phyloP scores from a whole-genome alignment of 805 yeast genomes.

The Metschnikowia reukaufii region DNA sequence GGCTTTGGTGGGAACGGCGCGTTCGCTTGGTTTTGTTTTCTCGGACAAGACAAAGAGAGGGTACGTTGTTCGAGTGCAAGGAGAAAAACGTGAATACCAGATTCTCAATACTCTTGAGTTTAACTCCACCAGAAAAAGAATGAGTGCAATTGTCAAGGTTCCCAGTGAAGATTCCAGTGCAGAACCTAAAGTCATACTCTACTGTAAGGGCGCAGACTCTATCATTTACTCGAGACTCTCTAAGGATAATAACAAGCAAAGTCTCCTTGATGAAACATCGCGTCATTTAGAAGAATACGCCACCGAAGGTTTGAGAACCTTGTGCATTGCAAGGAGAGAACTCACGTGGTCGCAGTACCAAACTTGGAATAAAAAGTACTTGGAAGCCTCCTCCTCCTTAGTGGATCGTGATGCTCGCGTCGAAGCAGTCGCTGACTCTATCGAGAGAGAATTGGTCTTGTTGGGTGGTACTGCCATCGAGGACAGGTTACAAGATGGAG shows the following conservation, averaged over 20 bases:
- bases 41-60: conserved; percentile 68
- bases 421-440: conserved; percentile 72
- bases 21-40: conserved; percentile 73
- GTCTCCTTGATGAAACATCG: conserved; percentile 62
- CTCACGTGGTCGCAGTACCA: conserved; percentile 60
- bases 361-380: conserved; percentile 63
- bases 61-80: conserved; percentile 65
- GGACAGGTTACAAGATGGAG: conserved; percentile 83
- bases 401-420: conserved; percentile 65
- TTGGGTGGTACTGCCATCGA: conserved; percentile 88
- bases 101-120: conserved; percentile 71
- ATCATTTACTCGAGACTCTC: conserved; percentile 68
- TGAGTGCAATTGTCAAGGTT: conserved; percentile 77
- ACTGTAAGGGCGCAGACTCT: conserved; percentile 86
- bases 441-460: conserved; percentile 63
- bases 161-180: conserved; percentile 43
- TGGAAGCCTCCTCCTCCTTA: conserved; percentile 64
- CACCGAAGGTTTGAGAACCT: conserved; percentile 78
- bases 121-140: conserved; percentile 83
- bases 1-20: conserved; percentile 78
- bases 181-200: conserved; percentile 55
- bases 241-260: conserved; percentile 43
- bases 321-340: conserved; percentile 75
- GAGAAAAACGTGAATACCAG: conserved; percentile 68
- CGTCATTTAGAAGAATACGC: conserved; percentile 75